phyloP scores from a whole-genome alignment of 108 stramenopile species.

The Cyclotella distinguenda region DNA sequence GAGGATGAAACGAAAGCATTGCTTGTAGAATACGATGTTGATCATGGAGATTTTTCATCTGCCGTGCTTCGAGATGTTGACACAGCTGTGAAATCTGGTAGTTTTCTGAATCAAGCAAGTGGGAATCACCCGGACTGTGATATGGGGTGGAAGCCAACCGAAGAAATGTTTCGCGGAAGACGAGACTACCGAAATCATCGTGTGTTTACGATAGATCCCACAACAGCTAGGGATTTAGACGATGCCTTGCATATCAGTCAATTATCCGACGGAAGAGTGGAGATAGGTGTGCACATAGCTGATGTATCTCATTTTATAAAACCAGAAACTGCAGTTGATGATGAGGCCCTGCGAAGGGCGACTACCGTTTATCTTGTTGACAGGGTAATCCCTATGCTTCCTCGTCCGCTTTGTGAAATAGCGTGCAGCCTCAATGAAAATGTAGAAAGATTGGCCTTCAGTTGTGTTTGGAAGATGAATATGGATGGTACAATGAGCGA shows the following conservation, averaged over 20 bases:
- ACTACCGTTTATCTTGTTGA: constrained; percentile 97
- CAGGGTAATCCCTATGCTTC: constrained; percentile 91
- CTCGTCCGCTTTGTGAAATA: constrained; percentile 87
- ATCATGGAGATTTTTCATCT: constrained; percentile 89
- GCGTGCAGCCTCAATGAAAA: constrained; percentile 95
- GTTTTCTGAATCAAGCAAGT: constrained; percentile 28
- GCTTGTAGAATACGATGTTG: constrained; percentile 74
- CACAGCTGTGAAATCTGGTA: constrained; percentile 60
- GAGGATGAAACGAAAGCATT: constrained; percentile 90
- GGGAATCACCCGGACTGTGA: constrained; percentile 24
- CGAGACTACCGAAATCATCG: constrained; percentile 78
- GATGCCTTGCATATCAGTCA: constrained; percentile 89
- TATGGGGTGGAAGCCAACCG: constrained; percentile 85
- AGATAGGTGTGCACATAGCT: constrained; percentile 97
- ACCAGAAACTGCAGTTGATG: constrained; percentile 78
- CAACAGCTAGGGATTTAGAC: constrained; percentile 94
- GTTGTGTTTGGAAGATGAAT: constrained; percentile 94
- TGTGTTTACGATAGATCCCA: constrained; percentile 95
- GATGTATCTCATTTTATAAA: constrained; percentile 94
- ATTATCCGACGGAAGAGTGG: constrained; percentile 73
- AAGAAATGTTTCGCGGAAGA: constrained; percentile 62
- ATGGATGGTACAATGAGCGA: constrained; percentile 81
- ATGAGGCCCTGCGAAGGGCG: constrained; percentile 87
- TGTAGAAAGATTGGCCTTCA: constrained; percentile 93
- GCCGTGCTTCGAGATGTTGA: constrained; percentile 75